Base-by-base conservation (phyloP, 257 asterid species). In the Fraxinus excelsior region DNA sequence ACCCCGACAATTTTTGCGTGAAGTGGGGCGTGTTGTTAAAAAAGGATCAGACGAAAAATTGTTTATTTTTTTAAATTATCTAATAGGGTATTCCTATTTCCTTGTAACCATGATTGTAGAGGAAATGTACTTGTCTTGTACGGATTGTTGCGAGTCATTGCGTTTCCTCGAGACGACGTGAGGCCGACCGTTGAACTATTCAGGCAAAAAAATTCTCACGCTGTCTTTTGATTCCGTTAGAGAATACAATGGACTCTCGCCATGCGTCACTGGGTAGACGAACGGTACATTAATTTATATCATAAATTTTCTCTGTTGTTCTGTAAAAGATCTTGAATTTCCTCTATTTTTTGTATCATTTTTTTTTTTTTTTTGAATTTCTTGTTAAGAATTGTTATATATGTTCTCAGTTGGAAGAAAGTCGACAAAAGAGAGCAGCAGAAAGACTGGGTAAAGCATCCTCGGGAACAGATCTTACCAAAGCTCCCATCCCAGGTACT, bases 351-450 rank as follows among this genome's bases (percentile, higher is more conserved):
- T 53, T 23, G 72, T 66, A 46, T 42, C 64, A 73, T 35, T 35
- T 35, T 34, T 34, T 3, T 32, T 32, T 3, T 32, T 32, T 32
- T 32, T 32, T 32, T 32, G 6, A 32, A 4, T 32, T 32, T 35
- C 38, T 35, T 35, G 38, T 35, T 35, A 11, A 25, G 44, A 13
- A n/a, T 46, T 1, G 7, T 35, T 49, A 44, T 49, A 7, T 16
- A 19, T 74, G 53, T 75, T 44, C 32, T 71, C 91, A 94, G 98
- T 68, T 95, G 91, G 98, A 90, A 79, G 99, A 93, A 68, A 93
- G 93, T 93, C 97, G 99, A 9, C 97, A 86, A 84, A 95, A 90
- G 88, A 91, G 99, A 79, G 97, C 98, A 2, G 97, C 97, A 40
- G 97, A 93, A 84, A 83, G 94, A 79, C 80, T 91, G 86, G 87